Evolutionary conservation across 352 stramenopile genomes (phyloP).

Genomic region (Pilasporangium apinafurcum): DNA sequence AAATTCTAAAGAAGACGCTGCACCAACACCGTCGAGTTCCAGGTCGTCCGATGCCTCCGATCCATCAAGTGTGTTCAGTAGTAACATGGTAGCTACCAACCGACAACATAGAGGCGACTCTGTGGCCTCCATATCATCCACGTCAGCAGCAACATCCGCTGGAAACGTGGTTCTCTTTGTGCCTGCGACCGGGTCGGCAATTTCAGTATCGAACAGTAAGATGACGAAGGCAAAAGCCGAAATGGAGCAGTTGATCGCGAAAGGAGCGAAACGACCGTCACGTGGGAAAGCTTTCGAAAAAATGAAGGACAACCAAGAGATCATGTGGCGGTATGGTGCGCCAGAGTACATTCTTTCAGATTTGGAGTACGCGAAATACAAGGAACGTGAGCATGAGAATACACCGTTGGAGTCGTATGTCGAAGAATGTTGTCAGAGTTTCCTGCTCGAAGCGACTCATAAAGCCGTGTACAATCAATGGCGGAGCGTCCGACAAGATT

Average conservation of each 20-base stretch:
- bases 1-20: constrained; percentile 14
- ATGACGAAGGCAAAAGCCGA: constrained; percentile 52
- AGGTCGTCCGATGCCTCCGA: constrained; percentile 10
- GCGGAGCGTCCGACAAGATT: constrained; percentile 45
- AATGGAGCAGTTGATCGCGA: constrained; percentile 37
- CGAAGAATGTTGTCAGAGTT: constrained; percentile 70
- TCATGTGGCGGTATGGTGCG: constrained; percentile 54
- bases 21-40: constrained; percentile 15
- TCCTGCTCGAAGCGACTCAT: constrained; percentile 78
- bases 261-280: constrained; percentile 45
- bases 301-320: constrained; percentile 17
- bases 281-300: constrained; percentile 26
- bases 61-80: too few species aligned
- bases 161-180: constrained; percentile 74
- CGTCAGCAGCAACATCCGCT: constrained; percentile 16
- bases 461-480: constrained; percentile 53
- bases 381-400: constrained; percentile 38
- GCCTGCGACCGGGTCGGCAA: constrained; percentile 50
- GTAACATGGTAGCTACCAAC: too few species aligned
- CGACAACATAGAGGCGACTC: too few species aligned
- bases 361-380: constrained; percentile 62
- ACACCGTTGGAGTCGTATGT: constrained; percentile 65
- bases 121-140: not conserved
- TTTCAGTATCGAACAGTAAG: constrained; percentile 59
- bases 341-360: constrained; percentile 76